Evolutionary conservation across 257 asterid species (phyloP), one percentile per base, ranked within the genome.

Genomic region (Cordia subcordata): DNA sequence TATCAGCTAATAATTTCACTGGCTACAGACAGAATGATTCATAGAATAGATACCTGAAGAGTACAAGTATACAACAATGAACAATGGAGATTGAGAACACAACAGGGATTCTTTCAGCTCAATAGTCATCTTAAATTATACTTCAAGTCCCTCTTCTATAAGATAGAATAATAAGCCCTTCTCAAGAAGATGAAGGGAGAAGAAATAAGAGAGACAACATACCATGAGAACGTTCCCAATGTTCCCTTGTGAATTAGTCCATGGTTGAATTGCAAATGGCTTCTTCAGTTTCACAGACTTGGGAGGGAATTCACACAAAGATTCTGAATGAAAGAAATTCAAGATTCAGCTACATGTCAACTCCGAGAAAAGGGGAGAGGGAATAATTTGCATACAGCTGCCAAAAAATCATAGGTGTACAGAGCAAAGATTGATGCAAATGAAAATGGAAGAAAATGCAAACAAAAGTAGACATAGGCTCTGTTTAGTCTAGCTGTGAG

Each of bases 141-240:
- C 54, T 17, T 9, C 27, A 49, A 49, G 16, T n/a, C 27, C 20
- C 54, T 6, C 23, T 8, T 49, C 54, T n/a, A 49, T 49, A 11
- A 13, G 17, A 49, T 18, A 15, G 3, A 11, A 17, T 47, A 22
- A 17, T n/a, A 49, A 19, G 10, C 11, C 54, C 8, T 17, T 49
- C 21, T 16, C 20, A 8, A 15, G 11, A 49, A 49, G 47, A 42
- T 10, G 47, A 42, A 42, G 15, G 47, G 47, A 14, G 15, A 4
- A 42, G 15, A 42, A 42, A 42, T 14, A 42, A 11, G 8, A 11
- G 10, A 42, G 47, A 42, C 15, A 55, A 20, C 75, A 60, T 83
- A 93, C 99, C 99, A 93, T 86, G 81, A 93, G 79, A 61, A 89
- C 81, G 69, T 86, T 88, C 75, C 97, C 99, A 55, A 93, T 87